Conservation (phyloP, 441 rosid species). For the Syzygium syzygioides region DNA sequence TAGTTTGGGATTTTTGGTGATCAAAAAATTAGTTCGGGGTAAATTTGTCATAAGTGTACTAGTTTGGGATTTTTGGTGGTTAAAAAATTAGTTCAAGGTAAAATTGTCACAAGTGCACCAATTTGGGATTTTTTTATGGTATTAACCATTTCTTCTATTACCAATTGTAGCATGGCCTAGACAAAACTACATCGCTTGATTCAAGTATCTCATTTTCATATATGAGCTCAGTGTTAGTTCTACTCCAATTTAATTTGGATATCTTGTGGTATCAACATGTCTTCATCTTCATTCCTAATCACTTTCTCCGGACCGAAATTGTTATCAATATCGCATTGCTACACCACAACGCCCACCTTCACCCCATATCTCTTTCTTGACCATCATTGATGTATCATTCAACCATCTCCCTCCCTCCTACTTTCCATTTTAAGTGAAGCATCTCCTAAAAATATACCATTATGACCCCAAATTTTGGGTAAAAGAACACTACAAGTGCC, state of each 20-base stretch:
- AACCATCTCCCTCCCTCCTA: not conserved
- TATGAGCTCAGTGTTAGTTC: not conserved
- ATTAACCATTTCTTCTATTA: no score
- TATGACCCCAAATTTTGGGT: not conserved
- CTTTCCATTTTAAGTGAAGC: not conserved
- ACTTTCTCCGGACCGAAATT: not conserved
- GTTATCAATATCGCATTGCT: not conserved
- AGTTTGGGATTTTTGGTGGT: no score
- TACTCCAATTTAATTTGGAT: not conserved
- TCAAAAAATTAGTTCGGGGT: no score
- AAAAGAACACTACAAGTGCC: no score
- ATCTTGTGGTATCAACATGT: not conserved
- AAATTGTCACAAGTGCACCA: no score
- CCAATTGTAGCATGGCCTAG: no score
- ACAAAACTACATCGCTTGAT: not conserved
- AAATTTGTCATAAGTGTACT: no score
- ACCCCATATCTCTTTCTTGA: not conserved
- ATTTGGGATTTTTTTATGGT: no score
- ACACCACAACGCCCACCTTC: not conserved
- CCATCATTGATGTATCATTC: no score
- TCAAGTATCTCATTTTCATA: not conserved
- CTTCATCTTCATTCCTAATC: not conserved
- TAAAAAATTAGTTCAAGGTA: no score
- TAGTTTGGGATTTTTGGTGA: no score
- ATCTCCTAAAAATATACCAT: not conserved